Conservation (phyloP, 148 eudicot genomes). For the Heliamphora exappendiculata region DNA sequence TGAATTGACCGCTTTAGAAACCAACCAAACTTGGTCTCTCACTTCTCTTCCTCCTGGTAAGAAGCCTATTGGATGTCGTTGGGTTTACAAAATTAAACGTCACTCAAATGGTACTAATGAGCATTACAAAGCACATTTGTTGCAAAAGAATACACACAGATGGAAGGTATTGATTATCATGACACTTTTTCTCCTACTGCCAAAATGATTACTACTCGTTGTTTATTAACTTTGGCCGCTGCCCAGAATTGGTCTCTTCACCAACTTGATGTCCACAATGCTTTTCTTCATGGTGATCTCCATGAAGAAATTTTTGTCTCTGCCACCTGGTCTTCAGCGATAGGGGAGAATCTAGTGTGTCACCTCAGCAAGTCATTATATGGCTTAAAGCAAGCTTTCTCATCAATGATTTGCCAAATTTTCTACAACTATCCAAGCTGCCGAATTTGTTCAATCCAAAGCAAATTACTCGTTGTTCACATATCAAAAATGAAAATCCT, state of each 20-base stretch:
- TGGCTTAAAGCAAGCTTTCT: not conserved
- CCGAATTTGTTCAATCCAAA: not conserved
- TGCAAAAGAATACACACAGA: not conserved
- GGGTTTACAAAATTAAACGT: no score
- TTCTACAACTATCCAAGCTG: no score
- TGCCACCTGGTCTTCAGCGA: no score
- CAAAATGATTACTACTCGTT: not conserved
- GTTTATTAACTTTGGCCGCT: no score
- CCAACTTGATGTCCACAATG: no score
- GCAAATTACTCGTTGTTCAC: not conserved
- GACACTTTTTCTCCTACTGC: constrained; percentile 8
- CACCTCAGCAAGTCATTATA: not conserved
- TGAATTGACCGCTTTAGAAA: no score
- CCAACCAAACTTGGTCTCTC: constrained; percentile 2
- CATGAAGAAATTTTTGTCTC: no score
- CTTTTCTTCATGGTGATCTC: no score
- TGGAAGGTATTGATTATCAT: not conserved
- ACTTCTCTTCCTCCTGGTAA: not conserved
- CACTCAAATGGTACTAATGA: not conserved
- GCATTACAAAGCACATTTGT: not conserved
- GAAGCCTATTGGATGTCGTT: not conserved
- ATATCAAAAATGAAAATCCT: no score
- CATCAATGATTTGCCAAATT: no score
- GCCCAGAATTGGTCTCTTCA: no score
- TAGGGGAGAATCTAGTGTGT: not conserved